Percentiles rank a stretch among this genome's conserved stretches.
Evolutionary conservation across 179 eudicot genomes (phyloP).

Genomic region (Spinacia oleracea): DNA sequence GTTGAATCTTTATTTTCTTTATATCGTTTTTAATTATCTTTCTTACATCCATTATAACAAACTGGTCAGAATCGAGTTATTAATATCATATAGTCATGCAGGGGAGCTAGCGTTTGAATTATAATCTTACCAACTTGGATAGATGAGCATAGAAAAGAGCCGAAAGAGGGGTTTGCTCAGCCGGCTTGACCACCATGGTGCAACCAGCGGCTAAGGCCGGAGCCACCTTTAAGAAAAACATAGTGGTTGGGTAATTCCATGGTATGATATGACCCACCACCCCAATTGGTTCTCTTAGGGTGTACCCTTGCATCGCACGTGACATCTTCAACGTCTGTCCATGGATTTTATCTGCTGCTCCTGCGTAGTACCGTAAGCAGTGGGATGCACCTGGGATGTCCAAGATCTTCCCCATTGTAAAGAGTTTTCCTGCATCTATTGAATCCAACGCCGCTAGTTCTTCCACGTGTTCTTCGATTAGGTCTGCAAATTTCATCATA

Average conservation of each 20-base stretch:
- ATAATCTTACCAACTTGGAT: conserved; percentile 51
- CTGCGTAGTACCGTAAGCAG: conserved; percentile 66
- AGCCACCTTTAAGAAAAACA: conserved; percentile 58
- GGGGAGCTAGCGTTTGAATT: too few relatives aligned
- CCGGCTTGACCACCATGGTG: conserved; percentile 87
- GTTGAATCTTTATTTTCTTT: too few relatives aligned
- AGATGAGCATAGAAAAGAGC: conserved; percentile 72
- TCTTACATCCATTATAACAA: too few relatives aligned
- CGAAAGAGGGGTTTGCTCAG: conserved; percentile 84
- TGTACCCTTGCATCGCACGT: conserved; percentile 60
- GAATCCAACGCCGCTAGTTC: conserved; percentile 77
- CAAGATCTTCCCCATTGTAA: conserved; percentile 31
- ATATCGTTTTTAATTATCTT: too few relatives aligned
- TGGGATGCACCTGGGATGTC: conserved; percentile 52
- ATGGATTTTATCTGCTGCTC: conserved; percentile 91
- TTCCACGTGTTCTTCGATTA: conserved; percentile 53
- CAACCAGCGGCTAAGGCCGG: conserved; percentile 85
- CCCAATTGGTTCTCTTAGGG: conserved; percentile 67
- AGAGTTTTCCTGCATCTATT: conserved; percentile 72
- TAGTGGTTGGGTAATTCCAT: conserved; percentile 66
- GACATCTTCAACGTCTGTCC: conserved; percentile 79
- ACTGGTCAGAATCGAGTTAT: too few relatives aligned
- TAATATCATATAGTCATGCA: too few relatives aligned
- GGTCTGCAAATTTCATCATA: conserved; percentile 67
- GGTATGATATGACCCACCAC: conserved; percentile 77